Conservation (phyloP, 2,329 filamentous ascomycete species). For the Neonectria faginata region DNA sequence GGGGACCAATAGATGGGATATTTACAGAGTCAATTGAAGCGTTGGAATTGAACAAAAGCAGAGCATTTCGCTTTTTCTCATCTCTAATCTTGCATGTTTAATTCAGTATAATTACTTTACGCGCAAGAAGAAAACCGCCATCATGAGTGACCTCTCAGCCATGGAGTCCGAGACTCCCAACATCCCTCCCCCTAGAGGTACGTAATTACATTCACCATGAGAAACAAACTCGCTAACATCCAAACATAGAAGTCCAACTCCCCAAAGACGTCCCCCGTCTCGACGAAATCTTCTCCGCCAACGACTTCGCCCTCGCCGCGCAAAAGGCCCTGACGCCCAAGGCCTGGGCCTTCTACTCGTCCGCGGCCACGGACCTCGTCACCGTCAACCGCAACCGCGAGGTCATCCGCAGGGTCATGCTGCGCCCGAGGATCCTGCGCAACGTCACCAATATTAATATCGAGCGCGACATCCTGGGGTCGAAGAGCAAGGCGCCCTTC, state of each 20-base stretch:
- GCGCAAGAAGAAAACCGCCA: neutral
- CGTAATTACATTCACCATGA: neutral
- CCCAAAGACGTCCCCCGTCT: constrained; percentile 35
- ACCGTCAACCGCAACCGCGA: constrained; percentile 68
- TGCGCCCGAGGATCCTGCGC: constrained; percentile 69
- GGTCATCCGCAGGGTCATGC: constrained; percentile 66
- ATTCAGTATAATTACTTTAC: neutral
- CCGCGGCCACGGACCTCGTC: constrained; percentile 71
- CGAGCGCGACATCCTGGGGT: constrained; percentile 65
- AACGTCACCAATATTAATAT: constrained; percentile 66
- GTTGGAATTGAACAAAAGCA: neutral
- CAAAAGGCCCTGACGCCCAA: constrained; percentile 67
- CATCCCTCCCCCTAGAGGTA: constrained; percentile 42
- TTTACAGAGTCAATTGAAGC: constrained; percentile 2
- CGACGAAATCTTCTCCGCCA: constrained; percentile 43
- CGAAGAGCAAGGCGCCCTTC: constrained; percentile 64
- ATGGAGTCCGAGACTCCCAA: constrained; percentile 45
- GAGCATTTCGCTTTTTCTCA: neutral
- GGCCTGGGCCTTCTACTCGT: constrained; percentile 77
- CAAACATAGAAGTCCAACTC: constrained; percentile 32
- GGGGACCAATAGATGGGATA: constrained; percentile 3
- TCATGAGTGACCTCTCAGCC: constrained; percentile 45
- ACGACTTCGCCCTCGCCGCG: constrained; percentile 71
- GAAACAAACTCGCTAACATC: neutral
- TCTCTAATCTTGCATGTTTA: neutral